A percentile compares a stretch with the other conserved stretches of the same genome.
Evolutionary conservation across 2,329 filamentous ascomycete genomes (phyloP).

Genomic region (Ceratocystiopsis brevicomis): DNA sequence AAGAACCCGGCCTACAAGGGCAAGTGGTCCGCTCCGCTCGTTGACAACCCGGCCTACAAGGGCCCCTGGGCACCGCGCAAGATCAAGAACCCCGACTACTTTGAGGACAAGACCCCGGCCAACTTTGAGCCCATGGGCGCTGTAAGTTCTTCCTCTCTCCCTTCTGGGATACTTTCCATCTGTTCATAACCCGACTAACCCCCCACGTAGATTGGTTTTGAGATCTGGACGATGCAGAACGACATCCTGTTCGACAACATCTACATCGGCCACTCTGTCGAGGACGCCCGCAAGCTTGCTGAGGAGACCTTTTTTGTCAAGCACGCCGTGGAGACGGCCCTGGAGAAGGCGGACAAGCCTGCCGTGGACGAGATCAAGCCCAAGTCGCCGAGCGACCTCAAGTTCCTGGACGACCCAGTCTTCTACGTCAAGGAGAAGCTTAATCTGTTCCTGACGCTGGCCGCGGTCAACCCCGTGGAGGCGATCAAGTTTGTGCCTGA

Average conservation of each 20-base stretch:
- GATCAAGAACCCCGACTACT: constrained; percentile 93
- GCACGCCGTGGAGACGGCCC: constrained; percentile 60
- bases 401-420: constrained; percentile 82
- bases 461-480: constrained; percentile 61
- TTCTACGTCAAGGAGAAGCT: constrained; percentile 81
- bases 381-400: constrained; percentile 56
- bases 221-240: constrained; percentile 99
- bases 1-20: constrained; percentile 97
- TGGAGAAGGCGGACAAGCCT: constrained; percentile 63
- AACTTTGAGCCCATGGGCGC: constrained; percentile 98
- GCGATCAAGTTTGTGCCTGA: constrained; percentile 83
- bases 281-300: constrained; percentile 77
- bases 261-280: constrained; percentile 94
- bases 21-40: constrained; percentile 83
- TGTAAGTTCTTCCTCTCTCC: constrained; percentile 38
- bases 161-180: background rate
- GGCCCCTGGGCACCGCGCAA: constrained; percentile 84
- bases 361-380: constrained; percentile 45
- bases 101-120: constrained; percentile 87
- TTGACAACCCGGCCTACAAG: constrained; percentile 98
- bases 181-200: background rate
- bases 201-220: constrained; percentile 63
- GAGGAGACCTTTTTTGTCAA: constrained; percentile 83
- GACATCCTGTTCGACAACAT: constrained; percentile 99
- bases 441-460: constrained; percentile 74